Base-by-base conservation (phyloP, 2,329 filamentous ascomycete genomes). In the Aspergillus awamori region DNA sequence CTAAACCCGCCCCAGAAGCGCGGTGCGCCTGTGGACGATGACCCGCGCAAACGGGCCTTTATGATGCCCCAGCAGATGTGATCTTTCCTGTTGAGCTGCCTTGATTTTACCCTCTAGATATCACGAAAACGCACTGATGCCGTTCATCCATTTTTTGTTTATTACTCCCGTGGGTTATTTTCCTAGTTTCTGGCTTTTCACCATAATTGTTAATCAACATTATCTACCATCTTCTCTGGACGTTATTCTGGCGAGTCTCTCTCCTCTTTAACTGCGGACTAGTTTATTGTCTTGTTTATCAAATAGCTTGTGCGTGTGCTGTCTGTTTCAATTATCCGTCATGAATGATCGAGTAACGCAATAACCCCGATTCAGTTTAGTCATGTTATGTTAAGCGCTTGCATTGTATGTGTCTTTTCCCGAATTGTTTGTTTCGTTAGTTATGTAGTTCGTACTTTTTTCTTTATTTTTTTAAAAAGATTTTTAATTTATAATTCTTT, bases 1-100 rank as follows among this genome's bases (percentile, higher is more conserved):
- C 45, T 68, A 57, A 67, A 67, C 43, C 64, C 62, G 26, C 47
- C 57, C 8, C 66, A 68, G 43, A 68, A 68, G 58, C 65, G 66
- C 20, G 56, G 60, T 1, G 45, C 59, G 3, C 53, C 63, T 22
- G 53, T 49, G 15, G 65, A 66, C 28, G 65, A 68, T 11, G 66
- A 68, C 30, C 66, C 66, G 2, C 65, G 66, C 28, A 68, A 68
- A 41, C 63, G 66, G 24, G 64, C 65, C 26, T 68, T 63, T 33
- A 61, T 68, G 10, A 65, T 68, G 59, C 63, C 62, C 11, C 65
- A 66, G 43, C 60, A 67, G 48, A 56, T 56, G 53, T 56, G 20
- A 56, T 33, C n/a, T 22, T 22, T 11, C 20, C 24, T 49, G 45
- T 7, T 15, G n/a, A 24, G 22, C 13, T 49, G 45, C 17, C 8